phyloP scores from a whole-genome alignment of 169 alveolate species.

The Babesia divergens region DNA sequence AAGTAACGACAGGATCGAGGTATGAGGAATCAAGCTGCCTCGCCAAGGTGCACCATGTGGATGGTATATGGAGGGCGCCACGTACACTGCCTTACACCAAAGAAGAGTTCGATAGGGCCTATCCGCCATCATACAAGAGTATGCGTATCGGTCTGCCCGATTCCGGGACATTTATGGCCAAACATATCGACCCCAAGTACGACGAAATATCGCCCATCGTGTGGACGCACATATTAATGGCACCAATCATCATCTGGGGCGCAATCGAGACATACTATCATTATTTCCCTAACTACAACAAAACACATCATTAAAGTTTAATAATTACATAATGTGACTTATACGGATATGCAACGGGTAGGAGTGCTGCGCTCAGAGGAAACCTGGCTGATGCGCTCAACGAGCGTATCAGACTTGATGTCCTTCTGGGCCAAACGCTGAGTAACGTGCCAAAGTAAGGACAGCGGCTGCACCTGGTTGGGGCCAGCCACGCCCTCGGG shows the following conservation, averaged over 20 bases:
- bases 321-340: not conserved
- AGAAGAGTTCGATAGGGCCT: slow-evolving; percentile 70
- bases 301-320: slow-evolving; percentile 29
- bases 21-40: slow-evolving; percentile 61
- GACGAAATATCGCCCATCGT: slow-evolving; percentile 65
- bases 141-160: slow-evolving; percentile 76
- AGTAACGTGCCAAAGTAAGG: slow-evolving; percentile 8
- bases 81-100: slow-evolving; percentile 50
- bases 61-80: slow-evolving; percentile 79
- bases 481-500: not conserved
- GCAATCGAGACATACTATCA: slow-evolving; percentile 20
- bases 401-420: not conserved
- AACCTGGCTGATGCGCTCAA: not conserved
- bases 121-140: slow-evolving; percentile 65
- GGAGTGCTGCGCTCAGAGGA: slow-evolving; percentile 25
- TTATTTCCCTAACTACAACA: slow-evolving; percentile 25
- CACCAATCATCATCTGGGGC: slow-evolving; percentile 58
- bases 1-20: slow-evolving; percentile 4
- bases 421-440: not conserved
- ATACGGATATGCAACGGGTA: slow-evolving; percentile 19
- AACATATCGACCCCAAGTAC: slow-evolving; percentile 57
- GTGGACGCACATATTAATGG: slow-evolving; percentile 53
- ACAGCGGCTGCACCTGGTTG: not conserved
- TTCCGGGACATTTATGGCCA: slow-evolving; percentile 49
- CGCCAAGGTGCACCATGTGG: slow-evolving; percentile 63